phyloP scores from a whole-genome alignment of 1,284 basidiomycete genomes.

The Fomitiporia mediterranea region DNA sequence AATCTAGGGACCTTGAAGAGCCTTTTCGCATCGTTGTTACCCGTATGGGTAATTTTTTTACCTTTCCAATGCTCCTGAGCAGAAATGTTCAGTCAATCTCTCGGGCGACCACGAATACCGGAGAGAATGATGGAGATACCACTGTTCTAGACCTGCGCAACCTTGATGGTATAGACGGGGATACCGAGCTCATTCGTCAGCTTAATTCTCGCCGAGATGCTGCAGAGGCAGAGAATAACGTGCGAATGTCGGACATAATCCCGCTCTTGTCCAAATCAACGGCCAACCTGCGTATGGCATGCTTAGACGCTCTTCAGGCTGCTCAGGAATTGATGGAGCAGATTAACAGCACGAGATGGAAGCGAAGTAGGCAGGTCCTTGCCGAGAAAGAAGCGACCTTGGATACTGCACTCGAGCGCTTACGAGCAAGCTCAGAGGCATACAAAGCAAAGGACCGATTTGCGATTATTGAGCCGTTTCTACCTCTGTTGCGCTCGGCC shows the following conservation, averaged over 20 bases:
- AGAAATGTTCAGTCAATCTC: neutral
- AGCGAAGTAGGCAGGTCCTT: constrained; percentile 22
- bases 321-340: constrained; percentile 35
- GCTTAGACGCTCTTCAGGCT: constrained; percentile 33
- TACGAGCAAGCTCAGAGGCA: constrained; percentile 34
- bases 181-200: constrained; percentile 40
- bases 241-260: constrained; percentile 43
- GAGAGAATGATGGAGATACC: neutral
- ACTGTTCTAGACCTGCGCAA: neutral
- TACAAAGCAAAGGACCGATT: constrained; percentile 41
- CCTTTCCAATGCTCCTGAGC: constrained; percentile 27
- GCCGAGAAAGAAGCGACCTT: constrained; percentile 32
- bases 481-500: constrained; percentile 26
- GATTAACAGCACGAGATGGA: constrained; percentile 48
- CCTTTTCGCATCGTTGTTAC: constrained; percentile 41
- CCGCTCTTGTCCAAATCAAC: constrained; percentile 45
- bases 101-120: constrained; percentile 20
- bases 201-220: constrained; percentile 30
- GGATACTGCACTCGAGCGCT: constrained; percentile 34
- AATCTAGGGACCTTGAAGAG: constrained; percentile 34
- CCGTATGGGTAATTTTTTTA: constrained; percentile 27
- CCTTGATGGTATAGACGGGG: constrained; percentile 23
- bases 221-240: constrained; percentile 34
- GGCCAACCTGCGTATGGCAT: constrained; percentile 37
- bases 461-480: constrained; percentile 45